Evolutionary conservation across 83 land plant genomes (phyloP).

Genomic region (Thuja plicata): DNA sequence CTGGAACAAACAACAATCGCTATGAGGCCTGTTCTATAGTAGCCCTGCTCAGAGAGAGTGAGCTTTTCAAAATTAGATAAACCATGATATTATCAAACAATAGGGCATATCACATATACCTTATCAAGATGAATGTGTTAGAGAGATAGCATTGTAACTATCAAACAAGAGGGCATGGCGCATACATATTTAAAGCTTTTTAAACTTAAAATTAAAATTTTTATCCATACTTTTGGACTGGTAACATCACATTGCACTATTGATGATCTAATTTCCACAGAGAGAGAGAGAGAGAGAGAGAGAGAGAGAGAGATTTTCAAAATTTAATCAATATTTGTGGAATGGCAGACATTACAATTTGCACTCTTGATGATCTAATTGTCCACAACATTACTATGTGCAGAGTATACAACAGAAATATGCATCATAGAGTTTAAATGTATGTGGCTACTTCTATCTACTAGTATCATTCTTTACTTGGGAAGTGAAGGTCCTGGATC

Average conservation of each 20-base stretch:
- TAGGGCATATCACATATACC: too few species aligned
- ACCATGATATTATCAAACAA: too few species aligned
- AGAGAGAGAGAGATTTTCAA: too few species aligned
- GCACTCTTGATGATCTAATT: neutral
- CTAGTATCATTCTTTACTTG: neutral
- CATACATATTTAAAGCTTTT: too few species aligned
- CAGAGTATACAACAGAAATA: neutral
- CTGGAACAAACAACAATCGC: neutral
- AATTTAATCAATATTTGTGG: neutral
- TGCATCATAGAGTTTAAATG: neutral
- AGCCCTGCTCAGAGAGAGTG: too few species aligned
- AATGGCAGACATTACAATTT: neutral
- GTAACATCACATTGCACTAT: neutral
- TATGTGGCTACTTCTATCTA: neutral
- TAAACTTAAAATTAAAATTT: neutral
- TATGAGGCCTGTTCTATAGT: neutral
- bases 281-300: too few species aligned
- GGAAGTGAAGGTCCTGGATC: neutral
- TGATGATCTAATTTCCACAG: too few species aligned
- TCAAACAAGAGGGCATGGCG: neutral
- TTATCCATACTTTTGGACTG: neutral
- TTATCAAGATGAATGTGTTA: too few species aligned
- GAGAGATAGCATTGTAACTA: too few species aligned
- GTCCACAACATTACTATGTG: neutral
- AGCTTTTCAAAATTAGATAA: too few species aligned